These are phyloP conservation scores for Saksenaea oblongispora DNA, from an alignment of 371 early-diverging fungal species.

Conservation along the genomic window DNA sequence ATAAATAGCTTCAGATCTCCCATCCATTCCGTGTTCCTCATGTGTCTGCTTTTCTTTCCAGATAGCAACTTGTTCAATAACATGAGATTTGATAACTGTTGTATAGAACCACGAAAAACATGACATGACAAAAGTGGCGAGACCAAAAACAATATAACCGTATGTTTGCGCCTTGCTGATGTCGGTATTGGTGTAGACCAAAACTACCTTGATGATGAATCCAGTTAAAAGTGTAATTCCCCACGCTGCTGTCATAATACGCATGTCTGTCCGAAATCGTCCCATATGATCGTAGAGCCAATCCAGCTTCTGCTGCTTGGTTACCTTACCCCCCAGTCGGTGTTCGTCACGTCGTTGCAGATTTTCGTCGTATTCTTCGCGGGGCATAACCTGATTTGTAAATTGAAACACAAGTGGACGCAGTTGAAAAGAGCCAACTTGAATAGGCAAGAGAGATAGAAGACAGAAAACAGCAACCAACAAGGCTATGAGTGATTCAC, in stretches of 20 bases:
- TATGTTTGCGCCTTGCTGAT: conserved; percentile 22
- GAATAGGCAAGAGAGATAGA: conserved; percentile 37
- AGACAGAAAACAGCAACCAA: conserved; percentile 39
- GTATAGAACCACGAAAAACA: conserved; percentile 48
- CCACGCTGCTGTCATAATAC: conserved; percentile 49
- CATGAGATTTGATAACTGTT: conserved; percentile 30
- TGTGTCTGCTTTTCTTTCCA: conserved; percentile 23
- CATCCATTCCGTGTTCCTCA: conserved; percentile 16
- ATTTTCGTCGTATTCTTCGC: conserved; percentile 23
- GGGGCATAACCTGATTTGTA: conserved; percentile 47
- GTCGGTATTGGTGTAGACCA: conserved; percentile 35
- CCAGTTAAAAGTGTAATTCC: conserved; percentile 34
- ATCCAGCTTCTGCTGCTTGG: conserved; percentile 26
- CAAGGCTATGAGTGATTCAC: conserved; percentile 37
- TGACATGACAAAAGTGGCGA: conserved; percentile 30
- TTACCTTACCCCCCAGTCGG: conserved; percentile 7
- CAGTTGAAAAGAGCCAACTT: conserved; percentile 31
- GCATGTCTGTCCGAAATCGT: conserved; percentile 44
- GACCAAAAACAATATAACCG: conserved; percentile 41
- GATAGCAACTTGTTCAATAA: conserved; percentile 23
- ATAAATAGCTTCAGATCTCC: conserved; percentile 24
- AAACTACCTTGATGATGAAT: conserved; percentile 39
- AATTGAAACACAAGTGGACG: conserved; percentile 40
- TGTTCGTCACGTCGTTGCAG: conserved; percentile 24
- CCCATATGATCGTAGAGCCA: conserved; percentile 37